Evolutionary conservation across 371 early-diverging fungal species (phyloP).

Genomic region (Mortierella sp.): DNA sequence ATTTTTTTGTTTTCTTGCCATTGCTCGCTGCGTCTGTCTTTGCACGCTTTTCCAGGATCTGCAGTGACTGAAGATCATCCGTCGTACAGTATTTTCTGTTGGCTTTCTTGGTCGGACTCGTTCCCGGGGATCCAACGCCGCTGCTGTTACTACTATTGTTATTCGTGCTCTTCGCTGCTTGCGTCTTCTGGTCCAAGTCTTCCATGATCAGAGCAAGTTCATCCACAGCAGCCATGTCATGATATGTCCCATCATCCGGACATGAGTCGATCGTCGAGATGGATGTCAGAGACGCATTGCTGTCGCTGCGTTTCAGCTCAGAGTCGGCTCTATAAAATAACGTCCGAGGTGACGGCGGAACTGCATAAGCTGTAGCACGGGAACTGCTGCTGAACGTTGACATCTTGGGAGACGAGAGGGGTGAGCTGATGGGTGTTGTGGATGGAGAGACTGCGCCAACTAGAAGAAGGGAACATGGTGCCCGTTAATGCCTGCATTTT

Average conservation of each 20-base stretch:
- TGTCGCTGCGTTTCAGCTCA: slow-evolving; percentile 5
- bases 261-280: slow-evolving; percentile 19
- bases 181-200: not conserved
- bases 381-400: not conserved
- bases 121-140: not conserved
- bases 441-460: slow-evolving; percentile 3
- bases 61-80: slow-evolving; percentile 2
- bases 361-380: not conserved
- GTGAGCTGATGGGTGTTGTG: not conserved
- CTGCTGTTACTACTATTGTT: not conserved
- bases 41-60: slow-evolving; percentile 3
- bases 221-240: not conserved
- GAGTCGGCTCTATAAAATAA: slow-evolving; percentile 9
- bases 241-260: not conserved
- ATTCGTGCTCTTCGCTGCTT: not conserved
- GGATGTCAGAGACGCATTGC: slow-evolving; percentile 19
- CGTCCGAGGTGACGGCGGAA: slow-evolving; percentile 8
- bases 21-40: not conserved
- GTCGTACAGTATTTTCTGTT: not conserved
- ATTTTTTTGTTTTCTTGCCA: slow-evolving; percentile 20
- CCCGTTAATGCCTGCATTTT: too few relatives aligned
- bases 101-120: not conserved
- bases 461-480: too few relatives aligned
- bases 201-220: too few relatives aligned
- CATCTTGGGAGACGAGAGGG: slow-evolving; percentile 20